phyloP scores from a whole-genome alignment of 805 yeast species.

The Saturnispora dispora region DNA sequence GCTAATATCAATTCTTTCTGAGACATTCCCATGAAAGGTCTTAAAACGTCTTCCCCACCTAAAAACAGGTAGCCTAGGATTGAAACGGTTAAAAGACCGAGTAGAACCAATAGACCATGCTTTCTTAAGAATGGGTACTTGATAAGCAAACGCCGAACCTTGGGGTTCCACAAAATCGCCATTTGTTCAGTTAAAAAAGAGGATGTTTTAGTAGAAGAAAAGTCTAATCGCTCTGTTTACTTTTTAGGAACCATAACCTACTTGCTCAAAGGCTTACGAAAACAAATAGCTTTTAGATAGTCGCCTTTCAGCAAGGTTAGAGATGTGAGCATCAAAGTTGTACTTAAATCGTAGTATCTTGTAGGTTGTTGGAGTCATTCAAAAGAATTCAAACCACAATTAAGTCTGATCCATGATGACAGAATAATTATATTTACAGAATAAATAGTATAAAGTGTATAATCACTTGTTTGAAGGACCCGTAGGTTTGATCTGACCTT shows the following conservation, averaged over 20 bases:
- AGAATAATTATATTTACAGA: neutral
- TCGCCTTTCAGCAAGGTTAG: no score
- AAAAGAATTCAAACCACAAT: neutral
- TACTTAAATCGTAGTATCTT: neutral
- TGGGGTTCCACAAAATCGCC: slow-evolving; percentile 7
- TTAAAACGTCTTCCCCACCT: neutral
- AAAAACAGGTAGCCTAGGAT: neutral
- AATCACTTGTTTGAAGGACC: slow-evolving; percentile 1
- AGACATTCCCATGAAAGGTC: slow-evolving; percentile 1
- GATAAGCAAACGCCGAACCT: neutral
- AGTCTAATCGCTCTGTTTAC: neutral
- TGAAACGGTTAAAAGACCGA: neutral
- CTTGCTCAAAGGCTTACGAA: no score
- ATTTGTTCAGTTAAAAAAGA: neutral
- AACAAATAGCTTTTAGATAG: no score
- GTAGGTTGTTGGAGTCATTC: no score
- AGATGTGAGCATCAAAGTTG: neutral
- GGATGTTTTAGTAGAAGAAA: neutral
- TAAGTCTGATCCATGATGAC: neutral
- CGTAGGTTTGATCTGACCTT: slow-evolving; percentile 4
- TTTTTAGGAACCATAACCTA: neutral
- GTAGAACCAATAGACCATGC: slow-evolving; percentile 1
- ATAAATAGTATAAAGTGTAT: neutral
- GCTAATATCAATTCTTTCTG: slow-evolving; percentile 6
- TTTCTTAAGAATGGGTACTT: slow-evolving; percentile 3